A percentile compares a stretch with the other conserved stretches of the same genome.
Evolutionary conservation across 2,329 filamentous ascomycete genomes (phyloP).

Genomic region (Venturia carpophila): DNA sequence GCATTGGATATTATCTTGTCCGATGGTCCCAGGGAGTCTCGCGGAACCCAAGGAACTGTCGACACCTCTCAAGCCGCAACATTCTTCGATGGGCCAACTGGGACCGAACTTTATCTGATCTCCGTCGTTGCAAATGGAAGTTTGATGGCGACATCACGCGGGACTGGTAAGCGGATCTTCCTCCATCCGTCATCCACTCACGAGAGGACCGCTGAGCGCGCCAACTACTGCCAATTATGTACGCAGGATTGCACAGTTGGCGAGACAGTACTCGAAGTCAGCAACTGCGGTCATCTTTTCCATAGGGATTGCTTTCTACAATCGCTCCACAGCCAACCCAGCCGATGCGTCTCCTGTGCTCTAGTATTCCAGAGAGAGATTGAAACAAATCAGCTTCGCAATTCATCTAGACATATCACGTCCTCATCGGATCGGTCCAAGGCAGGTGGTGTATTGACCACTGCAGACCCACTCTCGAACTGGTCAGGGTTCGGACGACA

Average conservation of each 20-base stretch:
- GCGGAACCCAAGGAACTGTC: background rate
- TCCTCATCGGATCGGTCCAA: too few relatives aligned
- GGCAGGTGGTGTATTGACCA: background rate
- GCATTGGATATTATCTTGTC: background rate
- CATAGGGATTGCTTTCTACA: background rate
- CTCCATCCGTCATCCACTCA: background rate
- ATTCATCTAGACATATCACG: too few relatives aligned
- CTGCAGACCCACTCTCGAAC: conserved; percentile 1
- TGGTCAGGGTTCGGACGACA: conserved; percentile 9
- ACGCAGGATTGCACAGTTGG: background rate
- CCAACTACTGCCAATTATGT: background rate
- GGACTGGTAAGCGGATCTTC: background rate
- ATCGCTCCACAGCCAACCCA: background rate
- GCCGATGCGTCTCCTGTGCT: background rate
- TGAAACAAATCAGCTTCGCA: too few relatives aligned
- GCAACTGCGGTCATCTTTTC: background rate
- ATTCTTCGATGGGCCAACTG: background rate
- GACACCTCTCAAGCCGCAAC: background rate
- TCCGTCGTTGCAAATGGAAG: background rate
- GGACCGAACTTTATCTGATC: background rate
- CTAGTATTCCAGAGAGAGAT: too few relatives aligned
- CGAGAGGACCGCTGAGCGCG: background rate
- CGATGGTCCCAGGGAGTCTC: background rate
- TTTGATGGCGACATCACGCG: background rate
- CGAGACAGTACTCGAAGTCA: background rate